phyloP scores from a whole-genome alignment of 1,284 basidiomycete genomes.

The Ceratobasidium sp. region DNA sequence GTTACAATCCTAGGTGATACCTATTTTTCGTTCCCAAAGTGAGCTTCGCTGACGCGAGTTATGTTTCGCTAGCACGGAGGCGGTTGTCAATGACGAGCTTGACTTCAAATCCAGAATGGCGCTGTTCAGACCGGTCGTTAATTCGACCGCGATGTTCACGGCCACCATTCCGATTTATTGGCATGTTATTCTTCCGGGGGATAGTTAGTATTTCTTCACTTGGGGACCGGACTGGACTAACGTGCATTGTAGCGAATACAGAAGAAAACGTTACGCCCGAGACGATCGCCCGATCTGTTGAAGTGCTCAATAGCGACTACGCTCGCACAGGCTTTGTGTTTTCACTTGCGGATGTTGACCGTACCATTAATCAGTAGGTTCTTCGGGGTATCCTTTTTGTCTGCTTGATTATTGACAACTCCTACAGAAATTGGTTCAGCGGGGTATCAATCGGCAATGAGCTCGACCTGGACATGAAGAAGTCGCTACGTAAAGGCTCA shows the following conservation, averaged over 20 bases:
- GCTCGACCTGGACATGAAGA: constrained; percentile 14
- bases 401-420: not conserved
- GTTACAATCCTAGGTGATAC: no score
- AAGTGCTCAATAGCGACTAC: no score
- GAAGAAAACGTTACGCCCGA: no score
- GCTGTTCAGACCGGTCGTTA: not conserved
- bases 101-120: constrained; percentile 48
- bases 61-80: not conserved
- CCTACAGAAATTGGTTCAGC: no score
- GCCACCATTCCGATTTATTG: constrained; percentile 36
- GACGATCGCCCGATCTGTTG: no score
- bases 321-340: no score
- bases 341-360: not conserved
- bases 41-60: no score
- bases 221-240: no score
- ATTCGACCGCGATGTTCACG: not conserved
- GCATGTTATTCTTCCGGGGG: constrained; percentile 36
- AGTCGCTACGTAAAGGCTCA: not conserved
- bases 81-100: constrained; percentile 41
- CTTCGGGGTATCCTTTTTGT: not conserved
- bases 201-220: not conserved
- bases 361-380: not conserved
- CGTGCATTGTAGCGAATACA: no score
- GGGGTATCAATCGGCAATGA: no score
- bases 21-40: no score